These are phyloP conservation scores for Colletotrichum camelliae DNA, from an alignment of 2,329 filamentous ascomycete genomes.

Conservation along the genomic window DNA sequence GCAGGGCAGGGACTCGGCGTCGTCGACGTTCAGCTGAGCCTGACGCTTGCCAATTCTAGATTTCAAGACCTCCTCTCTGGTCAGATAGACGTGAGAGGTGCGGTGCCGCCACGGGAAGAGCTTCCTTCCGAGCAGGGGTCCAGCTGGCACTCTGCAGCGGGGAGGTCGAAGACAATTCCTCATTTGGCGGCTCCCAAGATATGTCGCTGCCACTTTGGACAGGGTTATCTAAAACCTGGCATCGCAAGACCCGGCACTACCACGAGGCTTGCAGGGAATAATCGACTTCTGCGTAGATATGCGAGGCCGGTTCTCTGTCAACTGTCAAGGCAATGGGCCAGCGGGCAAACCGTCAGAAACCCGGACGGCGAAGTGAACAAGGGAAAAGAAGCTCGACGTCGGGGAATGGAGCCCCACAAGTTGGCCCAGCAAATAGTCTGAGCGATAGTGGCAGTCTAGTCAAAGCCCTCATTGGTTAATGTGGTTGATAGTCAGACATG, in stretches of 20 bases:
- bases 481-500: background rate
- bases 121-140: background rate
- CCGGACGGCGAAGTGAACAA: background rate
- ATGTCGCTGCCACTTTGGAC: background rate
- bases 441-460: background rate
- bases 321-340: background rate
- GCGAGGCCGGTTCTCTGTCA: background rate
- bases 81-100: background rate
- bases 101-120: background rate
- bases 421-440: conserved; percentile 5
- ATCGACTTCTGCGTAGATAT: background rate
- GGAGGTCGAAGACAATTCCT: background rate
- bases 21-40: background rate
- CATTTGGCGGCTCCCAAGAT: background rate
- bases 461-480: background rate
- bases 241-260: background rate
- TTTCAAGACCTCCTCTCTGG: background rate
- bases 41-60: background rate
- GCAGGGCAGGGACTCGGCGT: background rate
- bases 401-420: background rate
- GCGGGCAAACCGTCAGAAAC: background rate
- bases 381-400: background rate
- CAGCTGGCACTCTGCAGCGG: background rate
- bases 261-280: background rate
- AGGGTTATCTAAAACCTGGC: background rate